phyloP scores from a whole-genome alignment of 805 yeast genomes.

The Yarrowia keelungensis region DNA sequence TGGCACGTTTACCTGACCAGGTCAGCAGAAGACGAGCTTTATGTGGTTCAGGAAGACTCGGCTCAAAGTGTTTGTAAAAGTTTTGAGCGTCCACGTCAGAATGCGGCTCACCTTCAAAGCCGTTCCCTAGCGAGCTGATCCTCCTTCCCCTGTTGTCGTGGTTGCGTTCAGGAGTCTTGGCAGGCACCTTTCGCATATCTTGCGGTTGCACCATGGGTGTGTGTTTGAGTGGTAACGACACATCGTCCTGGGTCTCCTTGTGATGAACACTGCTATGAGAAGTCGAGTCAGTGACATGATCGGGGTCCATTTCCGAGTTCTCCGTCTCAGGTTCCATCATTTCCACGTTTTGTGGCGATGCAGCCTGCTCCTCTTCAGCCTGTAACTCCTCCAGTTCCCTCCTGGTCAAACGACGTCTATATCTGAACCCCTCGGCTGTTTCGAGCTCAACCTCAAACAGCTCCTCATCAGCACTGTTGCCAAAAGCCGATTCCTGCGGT shows the following conservation, averaged over 20 bases:
- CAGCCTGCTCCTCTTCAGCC: constrained; percentile 7
- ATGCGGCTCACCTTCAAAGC: constrained; percentile 67
- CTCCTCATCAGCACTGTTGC: constrained; percentile 5
- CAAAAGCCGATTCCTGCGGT: not conserved
- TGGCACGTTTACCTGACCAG: constrained; percentile 55
- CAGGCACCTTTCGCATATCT: constrained; percentile 13
- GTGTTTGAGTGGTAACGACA: constrained; percentile 12
- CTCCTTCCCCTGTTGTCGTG: constrained; percentile 66
- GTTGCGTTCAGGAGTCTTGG: constrained; percentile 41
- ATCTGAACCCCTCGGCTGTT: constrained; percentile 31
- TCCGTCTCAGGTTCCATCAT: constrained; percentile 29
- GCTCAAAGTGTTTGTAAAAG: constrained; percentile 68
- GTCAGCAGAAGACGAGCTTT: constrained; percentile 70
- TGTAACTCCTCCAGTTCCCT: constrained; percentile 27
- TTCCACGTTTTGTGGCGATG: not conserved
- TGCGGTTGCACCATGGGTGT: constrained; percentile 1
- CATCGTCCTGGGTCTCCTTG: not conserved
- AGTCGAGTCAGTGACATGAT: constrained; percentile 13
- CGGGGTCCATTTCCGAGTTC: constrained; percentile 28
- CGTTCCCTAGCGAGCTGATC: constrained; percentile 76
- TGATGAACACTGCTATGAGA: constrained; percentile 18
- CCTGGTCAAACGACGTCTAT: constrained; percentile 9
- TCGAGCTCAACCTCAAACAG: constrained; percentile 35
- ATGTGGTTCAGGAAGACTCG: constrained; percentile 71
- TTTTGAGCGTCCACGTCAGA: constrained; percentile 61